Evolutionary conservation across 2,329 filamentous ascomycete genomes (phyloP).

Genomic region (Exophiala spinifera): DNA sequence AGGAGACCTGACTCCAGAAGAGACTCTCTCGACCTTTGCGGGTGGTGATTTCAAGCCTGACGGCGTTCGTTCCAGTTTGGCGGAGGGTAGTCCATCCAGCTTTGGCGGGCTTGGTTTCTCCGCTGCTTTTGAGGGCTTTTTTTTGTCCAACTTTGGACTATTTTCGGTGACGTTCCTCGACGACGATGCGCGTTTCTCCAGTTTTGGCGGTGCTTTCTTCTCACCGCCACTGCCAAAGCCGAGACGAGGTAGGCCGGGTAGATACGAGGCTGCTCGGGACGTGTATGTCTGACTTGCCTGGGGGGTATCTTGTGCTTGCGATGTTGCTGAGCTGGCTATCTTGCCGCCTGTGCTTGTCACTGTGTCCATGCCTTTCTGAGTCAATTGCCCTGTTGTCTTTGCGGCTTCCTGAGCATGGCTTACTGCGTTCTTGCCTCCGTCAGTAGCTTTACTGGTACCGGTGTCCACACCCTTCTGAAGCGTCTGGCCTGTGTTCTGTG

Average conservation of each 20-base stretch:
- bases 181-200: slow-evolving; percentile 12
- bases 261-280: slow-evolving; percentile 23
- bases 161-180: slow-evolving; percentile 2
- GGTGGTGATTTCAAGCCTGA: slow-evolving; percentile 4
- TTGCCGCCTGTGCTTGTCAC: slow-evolving; percentile 11
- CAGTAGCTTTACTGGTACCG: slow-evolving; percentile 10
- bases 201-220: slow-evolving; percentile 17
- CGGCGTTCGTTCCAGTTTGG: not conserved
- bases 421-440: slow-evolving; percentile 12
- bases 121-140: not conserved
- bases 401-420: not conserved
- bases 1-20: slow-evolving; percentile 5
- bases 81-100: no score
- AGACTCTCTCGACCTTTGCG: not conserved
- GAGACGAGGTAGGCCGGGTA: slow-evolving; percentile 15
- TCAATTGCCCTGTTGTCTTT: slow-evolving; percentile 4
- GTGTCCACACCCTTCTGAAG: slow-evolving; percentile 15
- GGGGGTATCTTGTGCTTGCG: not conserved
- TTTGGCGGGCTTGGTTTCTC: no score
- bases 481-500: slow-evolving; percentile 21
- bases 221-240: slow-evolving; percentile 7
- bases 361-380: slow-evolving; percentile 12
- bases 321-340: slow-evolving; percentile 8
- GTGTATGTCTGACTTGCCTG: slow-evolving; percentile 25
- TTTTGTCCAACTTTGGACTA: slow-evolving; percentile 1